Evolutionary conservation across 2,329 filamentous ascomycete species (phyloP), one percentile per base, ranked within the genome.

Genomic region (Aspergillus viridinutans): DNA sequence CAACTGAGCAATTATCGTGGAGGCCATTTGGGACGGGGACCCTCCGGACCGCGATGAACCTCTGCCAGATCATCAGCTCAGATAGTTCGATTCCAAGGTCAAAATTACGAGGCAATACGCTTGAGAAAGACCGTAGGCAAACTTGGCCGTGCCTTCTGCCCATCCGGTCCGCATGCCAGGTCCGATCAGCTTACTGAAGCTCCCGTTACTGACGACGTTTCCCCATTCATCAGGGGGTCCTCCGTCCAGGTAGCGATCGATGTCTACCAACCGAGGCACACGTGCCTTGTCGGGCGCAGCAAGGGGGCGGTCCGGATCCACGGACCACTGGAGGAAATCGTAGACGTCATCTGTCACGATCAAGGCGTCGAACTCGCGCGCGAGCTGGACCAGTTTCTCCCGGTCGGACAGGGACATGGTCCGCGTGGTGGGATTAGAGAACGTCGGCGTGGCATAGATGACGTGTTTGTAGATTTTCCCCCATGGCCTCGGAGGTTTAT

Each of bases 311-410:
- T 57, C 55, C 0, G 64, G 40, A 48, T 75, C 68, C 0, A 78
- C 66, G 2, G 84, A 82, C 90, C 92, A 97, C 70, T 92, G 89
- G 4, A 97, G 80, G 63, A 93, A 88, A 72, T 97, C 93, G 70
- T 99, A 99, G 9, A 97, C 92, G 72, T 99, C 94, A 75, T 97
- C 93, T 50, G 85, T 85, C 28, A 97, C 81, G 55, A 97, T 75
- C n/a, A 97, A 81, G 6, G 90, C 90, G 71, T 97, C 87, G 70
- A 88, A 85, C 57, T 86, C 80, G 56, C 93, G 83, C 0, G 93
- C 93, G 6, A 97, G 74, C n/a, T 79, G 77, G 25, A 97, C 85
- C 3, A 97, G 81, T 10, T 78, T 78, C 61, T 86, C 76, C 3
- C 94, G 83, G 28, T 88, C 83, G 20, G 74, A 70, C 3, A 91